Percentiles rank a stretch among this genome's conserved stretches.
phyloP scores from a whole-genome alignment of 2,329 filamentous ascomycete genomes.

The Penicillium sp. region DNA sequence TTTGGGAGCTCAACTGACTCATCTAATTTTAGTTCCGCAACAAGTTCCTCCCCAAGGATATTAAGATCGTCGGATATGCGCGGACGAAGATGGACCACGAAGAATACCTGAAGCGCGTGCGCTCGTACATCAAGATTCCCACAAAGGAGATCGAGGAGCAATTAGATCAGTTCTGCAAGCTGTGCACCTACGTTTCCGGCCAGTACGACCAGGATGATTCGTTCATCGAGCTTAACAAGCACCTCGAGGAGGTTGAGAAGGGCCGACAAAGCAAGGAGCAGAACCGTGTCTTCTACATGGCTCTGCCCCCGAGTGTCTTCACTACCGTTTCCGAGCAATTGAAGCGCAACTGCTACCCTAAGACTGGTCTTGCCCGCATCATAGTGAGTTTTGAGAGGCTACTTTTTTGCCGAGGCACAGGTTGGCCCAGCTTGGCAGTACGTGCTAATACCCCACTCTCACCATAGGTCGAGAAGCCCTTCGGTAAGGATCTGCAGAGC shows the following conservation, averaged over 20 bases:
- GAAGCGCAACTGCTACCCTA: slow-evolving; percentile 95
- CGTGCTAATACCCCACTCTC: slow-evolving; percentile 1
- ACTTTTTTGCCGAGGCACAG: neutral
- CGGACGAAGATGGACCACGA: slow-evolving; percentile 99
- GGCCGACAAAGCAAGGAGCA: slow-evolving; percentile 69
- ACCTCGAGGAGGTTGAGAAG: slow-evolving; percentile 82
- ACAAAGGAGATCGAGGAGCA: slow-evolving; percentile 97
- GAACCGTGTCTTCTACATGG: slow-evolving; percentile 99
- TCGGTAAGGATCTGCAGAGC: slow-evolving; percentile 93
- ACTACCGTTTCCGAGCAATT: slow-evolving; percentile 96
- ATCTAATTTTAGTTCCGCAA: slow-evolving; percentile 77
- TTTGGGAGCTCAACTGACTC: slow-evolving; percentile 10
- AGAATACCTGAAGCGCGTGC: slow-evolving; percentile 91
- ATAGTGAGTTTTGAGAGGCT: slow-evolving; percentile 64
- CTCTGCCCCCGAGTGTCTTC: slow-evolving; percentile 94
- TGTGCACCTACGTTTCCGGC: slow-evolving; percentile 93
- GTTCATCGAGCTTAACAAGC: slow-evolving; percentile 80
- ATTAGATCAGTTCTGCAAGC: slow-evolving; percentile 80
- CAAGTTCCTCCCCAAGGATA: slow-evolving; percentile 95
- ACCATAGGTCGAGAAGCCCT: slow-evolving; percentile 91
- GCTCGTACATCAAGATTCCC: slow-evolving; percentile 97
- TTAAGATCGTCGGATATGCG: slow-evolving; percentile 97
- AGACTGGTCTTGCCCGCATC: slow-evolving; percentile 84
- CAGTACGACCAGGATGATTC: slow-evolving; percentile 98
- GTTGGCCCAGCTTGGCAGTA: neutral